These are phyloP conservation scores for Xylaria telfairii DNA, from an alignment of 495 filamentous ascomycete species.

Conservation along the genomic window DNA sequence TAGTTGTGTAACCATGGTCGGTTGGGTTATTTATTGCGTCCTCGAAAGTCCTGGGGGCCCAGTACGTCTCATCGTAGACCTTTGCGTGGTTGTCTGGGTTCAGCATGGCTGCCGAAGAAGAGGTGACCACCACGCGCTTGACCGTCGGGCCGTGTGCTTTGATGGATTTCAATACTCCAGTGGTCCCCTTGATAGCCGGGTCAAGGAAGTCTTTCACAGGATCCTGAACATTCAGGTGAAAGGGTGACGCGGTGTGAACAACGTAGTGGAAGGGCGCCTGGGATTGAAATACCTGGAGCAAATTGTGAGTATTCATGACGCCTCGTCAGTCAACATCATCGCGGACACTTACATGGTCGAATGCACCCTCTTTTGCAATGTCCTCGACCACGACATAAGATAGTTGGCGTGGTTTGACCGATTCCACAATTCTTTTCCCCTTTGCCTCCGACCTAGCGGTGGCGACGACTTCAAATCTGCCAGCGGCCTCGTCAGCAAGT, in stretches of 20 bases:
- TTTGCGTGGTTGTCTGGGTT: slow-evolving; percentile 37
- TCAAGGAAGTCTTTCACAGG: slow-evolving; percentile 46
- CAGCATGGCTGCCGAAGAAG: slow-evolving; percentile 48
- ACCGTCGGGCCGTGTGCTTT: slow-evolving; percentile 39
- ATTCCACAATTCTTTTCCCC: slow-evolving; percentile 41
- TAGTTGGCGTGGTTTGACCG: slow-evolving; percentile 31
- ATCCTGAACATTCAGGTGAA: slow-evolving; percentile 42
- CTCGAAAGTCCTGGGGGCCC: slow-evolving; percentile 44
- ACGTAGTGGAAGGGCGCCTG: slow-evolving; percentile 43
- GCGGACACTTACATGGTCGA: slow-evolving; percentile 37
- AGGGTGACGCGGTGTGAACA: slow-evolving; percentile 53
- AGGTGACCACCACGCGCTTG: slow-evolving; percentile 50
- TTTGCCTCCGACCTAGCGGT: slow-evolving; percentile 47
- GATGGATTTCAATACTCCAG: slow-evolving; percentile 45
- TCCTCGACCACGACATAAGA: slow-evolving; percentile 44
- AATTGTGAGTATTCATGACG: not conserved
- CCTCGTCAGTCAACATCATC: not conserved
- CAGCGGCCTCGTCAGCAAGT: slow-evolving; percentile 3
- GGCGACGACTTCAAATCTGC: slow-evolving; percentile 44
- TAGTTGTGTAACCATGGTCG: slow-evolving; percentile 43
- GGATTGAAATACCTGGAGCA: slow-evolving; percentile 32
- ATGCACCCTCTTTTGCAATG: slow-evolving; percentile 40
- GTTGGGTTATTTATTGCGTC: slow-evolving; percentile 32
- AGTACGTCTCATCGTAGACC: slow-evolving; percentile 46
- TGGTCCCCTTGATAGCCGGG: slow-evolving; percentile 50